phyloP scores from a whole-genome alignment of 495 filamentous ascomycete species.

The Podospora pseudopauciseta region DNA sequence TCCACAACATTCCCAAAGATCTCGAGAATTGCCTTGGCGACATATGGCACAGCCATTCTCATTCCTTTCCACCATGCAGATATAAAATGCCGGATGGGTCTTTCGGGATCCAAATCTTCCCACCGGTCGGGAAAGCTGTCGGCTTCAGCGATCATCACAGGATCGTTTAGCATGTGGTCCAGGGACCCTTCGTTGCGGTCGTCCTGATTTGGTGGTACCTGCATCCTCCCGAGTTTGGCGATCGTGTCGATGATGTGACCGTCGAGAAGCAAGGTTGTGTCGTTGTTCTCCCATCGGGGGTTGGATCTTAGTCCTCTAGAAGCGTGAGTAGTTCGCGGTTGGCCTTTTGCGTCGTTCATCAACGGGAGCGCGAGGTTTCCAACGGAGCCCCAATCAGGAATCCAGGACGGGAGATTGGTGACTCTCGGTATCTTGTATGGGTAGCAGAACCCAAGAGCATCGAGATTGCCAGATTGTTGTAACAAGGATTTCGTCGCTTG shows the following conservation, averaged over 20 bases:
- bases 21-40: too few species aligned
- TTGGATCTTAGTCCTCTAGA: conserved; percentile 6
- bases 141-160: background rate
- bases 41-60: too few species aligned
- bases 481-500: conserved; percentile 7
- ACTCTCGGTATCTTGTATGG: background rate
- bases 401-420: conserved; percentile 13
- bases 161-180: background rate
- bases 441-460: conserved; percentile 11
- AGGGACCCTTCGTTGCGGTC: too few species aligned
- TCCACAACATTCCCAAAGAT: too few species aligned
- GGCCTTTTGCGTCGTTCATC: conserved; percentile 7
- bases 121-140: background rate
- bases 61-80: background rate
- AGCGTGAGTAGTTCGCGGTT: conserved; percentile 15
- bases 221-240: too few species aligned
- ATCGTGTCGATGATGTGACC: conserved; percentile 14
- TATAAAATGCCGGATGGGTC: background rate
- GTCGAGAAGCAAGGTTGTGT: conserved; percentile 6
- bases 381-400: conserved; percentile 12
- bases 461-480: conserved; percentile 8
- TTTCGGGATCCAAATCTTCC: background rate
- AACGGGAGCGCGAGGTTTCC: conserved; percentile 5
- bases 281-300: conserved; percentile 10
- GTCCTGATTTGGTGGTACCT: too few species aligned